phyloP scores from a whole-genome alignment of 1,284 basidiomycete species.

The Porogramme epimiltina region DNA sequence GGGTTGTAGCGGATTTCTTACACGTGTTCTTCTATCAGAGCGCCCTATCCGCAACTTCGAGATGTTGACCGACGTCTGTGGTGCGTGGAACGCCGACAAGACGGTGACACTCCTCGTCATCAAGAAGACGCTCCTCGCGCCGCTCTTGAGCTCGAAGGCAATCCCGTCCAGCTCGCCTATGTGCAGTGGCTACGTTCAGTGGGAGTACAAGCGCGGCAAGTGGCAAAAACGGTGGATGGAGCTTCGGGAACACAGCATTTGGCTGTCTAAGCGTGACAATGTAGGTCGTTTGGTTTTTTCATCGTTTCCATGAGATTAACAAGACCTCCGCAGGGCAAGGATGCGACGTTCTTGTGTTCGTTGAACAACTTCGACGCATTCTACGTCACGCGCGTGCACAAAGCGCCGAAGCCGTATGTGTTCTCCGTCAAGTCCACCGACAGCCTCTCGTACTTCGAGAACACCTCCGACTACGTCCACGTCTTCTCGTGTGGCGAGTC shows the following conservation, averaged over 20 bases:
- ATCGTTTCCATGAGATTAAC: background rate
- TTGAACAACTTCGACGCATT: constrained; percentile 87
- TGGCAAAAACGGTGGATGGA: constrained; percentile 90
- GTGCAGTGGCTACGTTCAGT: constrained; percentile 77
- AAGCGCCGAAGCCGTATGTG: constrained; percentile 76
- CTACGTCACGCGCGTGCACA: constrained; percentile 67
- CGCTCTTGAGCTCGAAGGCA: constrained; percentile 56
- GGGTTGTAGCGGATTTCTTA: constrained; percentile 1
- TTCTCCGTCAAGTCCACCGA: constrained; percentile 90
- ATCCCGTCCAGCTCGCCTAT: constrained; percentile 74
- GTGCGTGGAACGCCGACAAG: constrained; percentile 83
- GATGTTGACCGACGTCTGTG: constrained; percentile 67
- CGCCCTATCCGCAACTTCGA: constrained; percentile 87
- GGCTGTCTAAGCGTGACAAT: constrained; percentile 84
- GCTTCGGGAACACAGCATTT: constrained; percentile 82
- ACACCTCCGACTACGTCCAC: constrained; percentile 83
- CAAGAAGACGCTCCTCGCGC: constrained; percentile 67
- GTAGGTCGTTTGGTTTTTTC: constrained; percentile 48
- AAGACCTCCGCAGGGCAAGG: constrained; percentile 66
- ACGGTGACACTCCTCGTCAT: constrained; percentile 77
- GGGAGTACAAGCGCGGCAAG: constrained; percentile 86
- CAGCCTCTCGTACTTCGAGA: constrained; percentile 81
- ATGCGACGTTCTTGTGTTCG: constrained; percentile 78
- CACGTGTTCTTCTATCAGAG: constrained; percentile 50
- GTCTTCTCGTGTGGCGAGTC: constrained; percentile 75